Conservation (phyloP, 768 basidiomycete species). For the Xerocomellus intermedius region DNA sequence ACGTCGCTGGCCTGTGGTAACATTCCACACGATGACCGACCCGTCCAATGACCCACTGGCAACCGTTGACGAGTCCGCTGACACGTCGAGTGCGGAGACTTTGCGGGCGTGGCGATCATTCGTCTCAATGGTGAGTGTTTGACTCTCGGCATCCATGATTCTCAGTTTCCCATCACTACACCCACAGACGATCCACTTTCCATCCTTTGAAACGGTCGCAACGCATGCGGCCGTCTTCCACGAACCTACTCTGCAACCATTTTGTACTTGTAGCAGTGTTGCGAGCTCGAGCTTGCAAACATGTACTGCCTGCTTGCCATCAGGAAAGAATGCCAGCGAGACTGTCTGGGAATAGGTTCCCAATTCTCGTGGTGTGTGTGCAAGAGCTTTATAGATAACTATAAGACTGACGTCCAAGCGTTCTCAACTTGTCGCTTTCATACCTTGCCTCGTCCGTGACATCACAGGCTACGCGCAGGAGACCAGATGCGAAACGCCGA, state of each 20-base stretch:
- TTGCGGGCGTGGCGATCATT: not conserved
- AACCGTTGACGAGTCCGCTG: not conserved
- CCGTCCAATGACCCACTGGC: slow-evolving; percentile 6
- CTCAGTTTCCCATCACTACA: slow-evolving; percentile 1
- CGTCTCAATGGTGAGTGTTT: not conserved
- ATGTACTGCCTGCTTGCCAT: not conserved
- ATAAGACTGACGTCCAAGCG: not conserved
- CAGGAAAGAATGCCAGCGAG: slow-evolving; percentile 7
- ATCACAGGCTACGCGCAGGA: not conserved
- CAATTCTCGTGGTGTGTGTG: not conserved
- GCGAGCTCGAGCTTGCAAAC: not conserved
- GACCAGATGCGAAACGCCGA: not conserved
- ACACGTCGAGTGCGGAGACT: slow-evolving; percentile 4
- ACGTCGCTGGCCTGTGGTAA: not conserved
- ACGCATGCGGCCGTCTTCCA: not conserved
- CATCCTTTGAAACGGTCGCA: slow-evolving; percentile 2
- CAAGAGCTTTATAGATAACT: not conserved
- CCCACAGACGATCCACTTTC: slow-evolving; percentile 2
- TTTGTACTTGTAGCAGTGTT: not conserved
- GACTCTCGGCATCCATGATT: not conserved
- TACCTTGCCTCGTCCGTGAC: slow-evolving; percentile 3
- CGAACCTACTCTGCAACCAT: not conserved
- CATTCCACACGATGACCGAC: slow-evolving; percentile 1
- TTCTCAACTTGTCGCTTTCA: not conserved
- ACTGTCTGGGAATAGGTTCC: not conserved